Percentiles rank a stretch among this genome's conserved stretches.
These are phyloP conservation scores for Lupinus albus DNA, from an alignment of 306 rosid genomes.

Conservation along the genomic window DNA sequence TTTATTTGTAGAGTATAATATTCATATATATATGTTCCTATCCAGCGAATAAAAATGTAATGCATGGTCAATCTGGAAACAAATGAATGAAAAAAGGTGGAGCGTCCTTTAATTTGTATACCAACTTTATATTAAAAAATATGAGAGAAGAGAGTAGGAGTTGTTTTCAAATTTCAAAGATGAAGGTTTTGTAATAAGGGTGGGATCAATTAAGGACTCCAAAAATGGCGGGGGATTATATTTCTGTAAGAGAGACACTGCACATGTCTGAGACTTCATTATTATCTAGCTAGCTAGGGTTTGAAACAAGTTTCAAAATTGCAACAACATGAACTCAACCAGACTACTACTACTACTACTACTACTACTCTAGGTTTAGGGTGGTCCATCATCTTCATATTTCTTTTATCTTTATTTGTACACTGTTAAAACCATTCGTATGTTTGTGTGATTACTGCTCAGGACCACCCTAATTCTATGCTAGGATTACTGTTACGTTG, in stretches of 20 bases:
- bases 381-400: conserved; percentile 48
- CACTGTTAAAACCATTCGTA: conserved; percentile 17
- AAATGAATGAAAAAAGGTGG: conserved; percentile 22
- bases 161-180: conserved; percentile 23
- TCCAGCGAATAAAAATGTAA: conserved; percentile 14
- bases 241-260: conserved; percentile 31
- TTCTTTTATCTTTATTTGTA: conserved; percentile 21
- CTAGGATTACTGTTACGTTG: conserved; percentile 32
- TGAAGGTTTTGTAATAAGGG: not conserved
- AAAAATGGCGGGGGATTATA: conserved; percentile 53
- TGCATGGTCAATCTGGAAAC: conserved; percentile 1
- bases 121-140: not conserved
- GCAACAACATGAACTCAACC: conserved; percentile 43
- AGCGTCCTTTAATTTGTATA: not conserved
- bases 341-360: not conserved
- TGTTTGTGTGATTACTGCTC: not conserved
- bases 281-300: conserved; percentile 33
- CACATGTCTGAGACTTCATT: conserved; percentile 27
- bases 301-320: conserved; percentile 51
- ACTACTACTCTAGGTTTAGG: conserved; percentile 19
- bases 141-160: not conserved
- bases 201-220: conserved; percentile 42
- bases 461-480: conserved; percentile 49
- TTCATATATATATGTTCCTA: no score
- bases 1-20: no score